Conservation (phyloP, 202 grass and related monocot species). For the Panicum virgatum region DNA sequence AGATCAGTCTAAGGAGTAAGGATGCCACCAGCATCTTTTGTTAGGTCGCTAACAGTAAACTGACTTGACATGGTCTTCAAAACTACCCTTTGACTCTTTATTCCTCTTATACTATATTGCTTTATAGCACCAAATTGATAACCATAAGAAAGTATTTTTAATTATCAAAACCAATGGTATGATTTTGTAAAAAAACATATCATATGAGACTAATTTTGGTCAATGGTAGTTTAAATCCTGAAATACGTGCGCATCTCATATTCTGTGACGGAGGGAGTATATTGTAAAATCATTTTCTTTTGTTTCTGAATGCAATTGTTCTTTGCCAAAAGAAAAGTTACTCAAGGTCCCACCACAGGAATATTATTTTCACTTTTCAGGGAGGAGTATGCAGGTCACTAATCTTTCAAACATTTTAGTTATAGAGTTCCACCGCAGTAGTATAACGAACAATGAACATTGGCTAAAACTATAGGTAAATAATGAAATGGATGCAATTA, state of each 20-base stretch:
- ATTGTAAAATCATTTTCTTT: background rate
- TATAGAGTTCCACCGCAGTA: background rate
- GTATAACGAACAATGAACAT: background rate
- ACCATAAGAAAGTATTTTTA: too few relatives aligned
- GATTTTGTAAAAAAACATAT: too few relatives aligned
- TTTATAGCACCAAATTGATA: too few relatives aligned
- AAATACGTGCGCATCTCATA: background rate
- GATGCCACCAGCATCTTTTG: background rate
- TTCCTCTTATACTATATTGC: too few relatives aligned
- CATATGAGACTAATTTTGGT: too few relatives aligned
- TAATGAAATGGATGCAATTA: background rate
- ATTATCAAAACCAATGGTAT: too few relatives aligned
- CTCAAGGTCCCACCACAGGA: background rate
- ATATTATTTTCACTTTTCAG: background rate
- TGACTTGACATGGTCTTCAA: background rate
- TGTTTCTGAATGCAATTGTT: background rate
- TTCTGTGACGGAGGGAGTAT: background rate
- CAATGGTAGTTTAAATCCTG: too few relatives aligned
- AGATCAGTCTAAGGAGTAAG: background rate
- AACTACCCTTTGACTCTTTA: too few relatives aligned
- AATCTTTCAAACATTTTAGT: conserved; percentile 1
- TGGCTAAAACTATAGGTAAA: background rate
- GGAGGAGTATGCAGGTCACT: background rate
- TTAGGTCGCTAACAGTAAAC: background rate
- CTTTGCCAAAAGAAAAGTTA: background rate